Conservation (phyloP, 257 asterid species). For the Lithospermum erythrorhizon region DNA sequence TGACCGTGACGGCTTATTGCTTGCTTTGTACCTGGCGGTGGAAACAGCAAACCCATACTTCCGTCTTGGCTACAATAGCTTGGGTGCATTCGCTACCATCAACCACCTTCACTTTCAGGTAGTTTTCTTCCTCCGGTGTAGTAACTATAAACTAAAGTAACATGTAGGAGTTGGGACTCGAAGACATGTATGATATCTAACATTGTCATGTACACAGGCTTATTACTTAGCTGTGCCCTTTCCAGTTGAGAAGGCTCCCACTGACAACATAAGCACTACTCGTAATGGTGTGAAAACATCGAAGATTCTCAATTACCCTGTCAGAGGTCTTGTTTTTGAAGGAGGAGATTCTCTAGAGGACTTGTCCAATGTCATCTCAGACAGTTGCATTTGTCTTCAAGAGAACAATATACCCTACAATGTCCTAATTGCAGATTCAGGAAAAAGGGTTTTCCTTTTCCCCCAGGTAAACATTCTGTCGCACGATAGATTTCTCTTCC, state of each 20-base stretch:
- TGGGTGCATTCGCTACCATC: slow-evolving; percentile 98
- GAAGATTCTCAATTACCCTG: slow-evolving; percentile 66
- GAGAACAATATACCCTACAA: slow-evolving; percentile 79
- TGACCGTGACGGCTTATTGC: slow-evolving; percentile 70
- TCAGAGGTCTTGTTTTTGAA: slow-evolving; percentile 68
- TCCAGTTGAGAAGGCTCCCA: slow-evolving; percentile 26
- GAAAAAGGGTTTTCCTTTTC: slow-evolving; percentile 71
- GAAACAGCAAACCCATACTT: slow-evolving; percentile 82
- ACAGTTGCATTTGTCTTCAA: slow-evolving; percentile 74
- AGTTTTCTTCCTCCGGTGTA: not conserved
- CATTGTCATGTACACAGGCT: slow-evolving; percentile 13
- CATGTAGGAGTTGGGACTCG: too few relatives aligned
- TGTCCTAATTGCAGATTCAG: slow-evolving; percentile 74
- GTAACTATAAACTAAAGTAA: too few relatives aligned
- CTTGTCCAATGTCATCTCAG: slow-evolving; percentile 59
- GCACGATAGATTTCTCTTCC: not conserved
- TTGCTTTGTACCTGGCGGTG: slow-evolving; percentile 77
- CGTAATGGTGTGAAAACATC: slow-evolving; percentile 51
- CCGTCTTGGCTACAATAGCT: slow-evolving; percentile 91
- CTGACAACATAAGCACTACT: slow-evolving; percentile 39
- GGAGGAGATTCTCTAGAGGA: slow-evolving; percentile 63
- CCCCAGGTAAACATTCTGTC: slow-evolving; percentile 53
- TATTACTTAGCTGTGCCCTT: slow-evolving; percentile 28
- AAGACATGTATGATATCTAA: not conserved
- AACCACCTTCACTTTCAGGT: slow-evolving; percentile 95